Evolutionary conservation across 1,284 basidiomycete species (phyloP).

Genomic region (Marasmius tenuissimus): DNA sequence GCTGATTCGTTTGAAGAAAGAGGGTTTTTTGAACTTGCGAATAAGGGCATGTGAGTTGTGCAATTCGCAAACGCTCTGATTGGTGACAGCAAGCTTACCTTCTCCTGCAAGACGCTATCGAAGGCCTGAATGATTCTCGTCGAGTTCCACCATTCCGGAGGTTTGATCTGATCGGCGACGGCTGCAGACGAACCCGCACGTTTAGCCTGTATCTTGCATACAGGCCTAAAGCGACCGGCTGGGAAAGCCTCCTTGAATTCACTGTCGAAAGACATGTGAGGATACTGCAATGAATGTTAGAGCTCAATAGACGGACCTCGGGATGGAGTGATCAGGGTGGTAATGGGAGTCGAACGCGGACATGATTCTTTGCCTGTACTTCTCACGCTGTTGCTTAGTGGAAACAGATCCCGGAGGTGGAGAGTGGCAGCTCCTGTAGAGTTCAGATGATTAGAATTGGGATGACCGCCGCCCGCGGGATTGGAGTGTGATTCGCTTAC

Average conservation of each 20-base stretch:
- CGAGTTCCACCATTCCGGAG: slow-evolving; percentile 92
- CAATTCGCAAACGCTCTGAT: slow-evolving; percentile 4
- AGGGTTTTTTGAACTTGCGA: slow-evolving; percentile 81
- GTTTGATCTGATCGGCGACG: slow-evolving; percentile 82
- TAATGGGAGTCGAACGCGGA: slow-evolving; percentile 82
- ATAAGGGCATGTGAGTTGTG: slow-evolving; percentile 20
- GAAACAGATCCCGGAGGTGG: slow-evolving; percentile 84
- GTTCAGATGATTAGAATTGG: slow-evolving; percentile 14
- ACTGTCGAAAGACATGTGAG: slow-evolving; percentile 34
- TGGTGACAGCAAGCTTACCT: slow-evolving; percentile 44
- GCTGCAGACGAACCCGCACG: slow-evolving; percentile 76
- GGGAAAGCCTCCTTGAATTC: slow-evolving; percentile 97
- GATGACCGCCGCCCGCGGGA: neutral
- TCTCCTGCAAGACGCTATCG: slow-evolving; percentile 84
- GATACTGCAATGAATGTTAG: slow-evolving; percentile 5
- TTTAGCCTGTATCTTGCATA: slow-evolving; percentile 84
- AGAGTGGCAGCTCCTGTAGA: slow-evolving; percentile 64
- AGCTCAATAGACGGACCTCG: slow-evolving; percentile 49
- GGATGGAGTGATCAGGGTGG: slow-evolving; percentile 80
- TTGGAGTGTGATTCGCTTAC: slow-evolving; percentile 28
- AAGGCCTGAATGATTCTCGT: slow-evolving; percentile 87
- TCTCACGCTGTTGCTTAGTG: slow-evolving; percentile 80
- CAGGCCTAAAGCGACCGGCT: slow-evolving; percentile 80
- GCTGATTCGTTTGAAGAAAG: slow-evolving; percentile 83
- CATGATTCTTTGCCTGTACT: slow-evolving; percentile 75